Evolutionary conservation across 495 filamentous ascomycete species (phyloP).

Genomic region (Xylaria grammica): DNA sequence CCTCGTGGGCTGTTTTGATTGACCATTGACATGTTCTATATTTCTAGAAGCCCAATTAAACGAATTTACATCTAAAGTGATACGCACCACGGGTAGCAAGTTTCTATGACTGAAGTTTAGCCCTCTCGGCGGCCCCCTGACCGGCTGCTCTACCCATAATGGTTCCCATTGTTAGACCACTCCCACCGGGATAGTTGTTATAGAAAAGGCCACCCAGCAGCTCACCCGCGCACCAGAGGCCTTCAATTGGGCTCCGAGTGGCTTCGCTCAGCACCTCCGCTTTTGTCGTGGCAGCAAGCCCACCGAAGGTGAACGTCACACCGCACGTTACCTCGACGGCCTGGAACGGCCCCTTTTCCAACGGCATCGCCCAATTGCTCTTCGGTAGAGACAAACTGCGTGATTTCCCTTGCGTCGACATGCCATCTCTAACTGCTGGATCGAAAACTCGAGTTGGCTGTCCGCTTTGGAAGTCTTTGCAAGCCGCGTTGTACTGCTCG

Average conservation of each 20-base stretch:
- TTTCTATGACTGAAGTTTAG: background rate
- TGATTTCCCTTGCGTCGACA: constrained; percentile 56
- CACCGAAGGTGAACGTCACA: constrained; percentile 71
- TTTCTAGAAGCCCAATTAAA: background rate
- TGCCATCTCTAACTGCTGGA: constrained; percentile 60
- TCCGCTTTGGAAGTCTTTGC: constrained; percentile 43
- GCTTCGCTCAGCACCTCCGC: constrained; percentile 52
- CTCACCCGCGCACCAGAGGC: constrained; percentile 63
- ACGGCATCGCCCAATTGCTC: constrained; percentile 66
- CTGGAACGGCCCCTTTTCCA: constrained; percentile 60
- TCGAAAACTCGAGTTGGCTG: constrained; percentile 52
- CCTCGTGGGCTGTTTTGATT: background rate
- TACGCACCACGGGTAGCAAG: no score
- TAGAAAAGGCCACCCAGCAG: constrained; percentile 69
- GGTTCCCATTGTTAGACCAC: constrained; percentile 57
- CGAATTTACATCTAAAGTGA: background rate
- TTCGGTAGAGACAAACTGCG: constrained; percentile 52
- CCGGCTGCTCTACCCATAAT: constrained; percentile 34
- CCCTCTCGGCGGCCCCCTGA: constrained; percentile 27
- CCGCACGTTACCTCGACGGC: constrained; percentile 65
- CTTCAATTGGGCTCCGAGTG: constrained; percentile 51
- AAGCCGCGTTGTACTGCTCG: constrained; percentile 59
- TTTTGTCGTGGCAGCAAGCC: constrained; percentile 56
- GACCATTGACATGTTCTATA: background rate
- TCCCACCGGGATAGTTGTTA: constrained; percentile 68